Conservation (phyloP, 176 grass and related monocot genomes). For the Alopecurus myosuroides region DNA sequence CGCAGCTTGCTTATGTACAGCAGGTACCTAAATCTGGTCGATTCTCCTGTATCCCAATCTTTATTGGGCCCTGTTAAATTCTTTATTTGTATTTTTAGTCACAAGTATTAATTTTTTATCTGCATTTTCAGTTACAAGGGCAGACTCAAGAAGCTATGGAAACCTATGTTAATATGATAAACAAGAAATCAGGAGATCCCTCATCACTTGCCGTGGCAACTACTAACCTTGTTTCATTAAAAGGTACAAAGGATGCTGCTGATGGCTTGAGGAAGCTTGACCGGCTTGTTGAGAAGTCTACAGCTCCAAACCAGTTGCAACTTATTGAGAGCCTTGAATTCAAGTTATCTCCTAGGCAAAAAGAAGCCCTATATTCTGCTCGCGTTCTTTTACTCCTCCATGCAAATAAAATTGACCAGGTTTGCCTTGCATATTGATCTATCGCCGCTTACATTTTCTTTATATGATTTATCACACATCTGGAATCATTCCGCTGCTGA, state of each 20-base stretch:
- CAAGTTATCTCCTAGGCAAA: constrained; percentile 63
- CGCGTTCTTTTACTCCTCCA: constrained; percentile 83
- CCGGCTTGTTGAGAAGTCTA: constrained; percentile 60
- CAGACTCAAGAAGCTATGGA: constrained; percentile 71
- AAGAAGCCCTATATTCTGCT: constrained; percentile 74
- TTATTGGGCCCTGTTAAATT: constrained; percentile 8
- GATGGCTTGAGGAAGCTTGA: constrained; percentile 80
- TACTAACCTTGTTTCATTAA: constrained; percentile 74
- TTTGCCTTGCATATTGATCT: constrained; percentile 20
- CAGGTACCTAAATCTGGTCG: constrained; percentile 48
- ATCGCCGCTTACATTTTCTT: not conserved
- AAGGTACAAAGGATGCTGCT: constrained; percentile 69
- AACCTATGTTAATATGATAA: constrained; percentile 61
- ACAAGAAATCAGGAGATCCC: constrained; percentile 28
- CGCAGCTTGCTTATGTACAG: constrained; percentile 75
- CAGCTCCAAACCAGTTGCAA: constrained; percentile 52
- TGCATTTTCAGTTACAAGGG: constrained; percentile 70
- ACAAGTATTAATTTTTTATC: constrained; percentile 21
- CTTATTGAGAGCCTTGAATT: constrained; percentile 69
- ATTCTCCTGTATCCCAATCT: not conserved
- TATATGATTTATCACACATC: not conserved
- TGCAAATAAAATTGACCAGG: constrained; percentile 79
- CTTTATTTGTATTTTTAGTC: constrained; percentile 36
- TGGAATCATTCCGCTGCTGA: not conserved
- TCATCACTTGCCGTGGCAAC: constrained; percentile 79